Evolutionary conservation across 1,139 yeast species (phyloP), one percentile per base, ranked within the genome.

Genomic region (Debaryomyces subglobosus): DNA sequence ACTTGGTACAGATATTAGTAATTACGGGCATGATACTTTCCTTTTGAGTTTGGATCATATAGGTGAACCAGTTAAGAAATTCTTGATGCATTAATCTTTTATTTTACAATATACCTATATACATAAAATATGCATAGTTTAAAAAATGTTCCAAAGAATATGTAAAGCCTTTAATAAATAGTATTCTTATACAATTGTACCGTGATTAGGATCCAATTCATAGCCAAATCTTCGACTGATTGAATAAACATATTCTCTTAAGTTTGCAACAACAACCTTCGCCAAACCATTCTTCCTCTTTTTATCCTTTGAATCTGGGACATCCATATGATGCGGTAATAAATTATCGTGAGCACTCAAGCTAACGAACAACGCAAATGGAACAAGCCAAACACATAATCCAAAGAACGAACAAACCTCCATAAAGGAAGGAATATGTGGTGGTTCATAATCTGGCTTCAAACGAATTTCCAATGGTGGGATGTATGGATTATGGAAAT

Each of bases 391-490:
- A 12, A 94, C 86, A 59, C 96, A 86, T 39, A 94, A 72, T 1
- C 97, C 99, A 62, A 95, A 91, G 66, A 94, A 94, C 4, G 97
- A 87, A 24, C 97, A 89, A 3, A 94, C 89, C 63, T 95, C 97
- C 1, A 91, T 74, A 62, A 94, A 94, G 6, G 87, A 76, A 1
- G 96, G 96, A 51, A 89, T 81, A 46, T 81, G 79, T n/a, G 87
- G 88, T 25, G 89, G 82, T 20, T 68, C 70, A 58, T 84, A 86
- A 47, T 77, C 79, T 0, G 85, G 82, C 53, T 73, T 75, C 52
- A 82, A 71, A 50, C 88, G 69, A 50, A 72, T 79, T 52, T 79
- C 84, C 60, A 81, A 69, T 7, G 85, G 75, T 15, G 86, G 85
- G 34, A 81, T 75, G 52, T 72, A 74, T 13, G 90, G 87, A 57